Conservation (phyloP, 768 basidiomycete species). For the Lentinula lateritia region DNA sequence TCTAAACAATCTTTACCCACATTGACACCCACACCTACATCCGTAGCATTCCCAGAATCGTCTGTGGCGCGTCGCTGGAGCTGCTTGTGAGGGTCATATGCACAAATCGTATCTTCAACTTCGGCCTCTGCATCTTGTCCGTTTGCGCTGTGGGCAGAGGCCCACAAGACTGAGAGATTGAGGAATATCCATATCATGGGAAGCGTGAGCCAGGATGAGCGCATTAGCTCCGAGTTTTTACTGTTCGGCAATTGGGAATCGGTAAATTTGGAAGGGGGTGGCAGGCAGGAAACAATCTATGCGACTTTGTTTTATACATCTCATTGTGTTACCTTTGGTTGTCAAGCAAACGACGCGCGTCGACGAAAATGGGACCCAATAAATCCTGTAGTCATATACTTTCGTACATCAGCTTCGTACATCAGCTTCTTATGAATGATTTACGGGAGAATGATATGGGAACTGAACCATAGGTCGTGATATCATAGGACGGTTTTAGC, state of each 20-base stretch:
- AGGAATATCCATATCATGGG: conserved; percentile 5
- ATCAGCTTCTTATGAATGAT: no score
- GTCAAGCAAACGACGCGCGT: neutral
- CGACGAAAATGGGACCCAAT: neutral
- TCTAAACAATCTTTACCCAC: neutral
- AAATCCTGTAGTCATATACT: no score
- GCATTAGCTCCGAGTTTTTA: neutral
- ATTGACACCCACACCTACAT: conserved; percentile 6
- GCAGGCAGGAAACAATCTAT: no score
- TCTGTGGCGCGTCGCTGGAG: conserved; percentile 11
- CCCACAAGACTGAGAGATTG: neutral
- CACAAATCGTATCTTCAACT: conserved; percentile 9
- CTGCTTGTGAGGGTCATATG: conserved; percentile 9
- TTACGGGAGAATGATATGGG: no score
- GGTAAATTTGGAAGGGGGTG: neutral
- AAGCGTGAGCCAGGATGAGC: neutral
- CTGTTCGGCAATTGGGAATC: no score
- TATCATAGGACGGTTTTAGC: no score
- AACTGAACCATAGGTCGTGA: no score
- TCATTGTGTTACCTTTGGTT: neutral
- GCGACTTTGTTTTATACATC: neutral
- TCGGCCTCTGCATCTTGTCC: conserved; percentile 1
- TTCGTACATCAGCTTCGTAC: no score
- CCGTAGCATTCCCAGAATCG: conserved; percentile 2
- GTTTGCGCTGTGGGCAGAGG: conserved; percentile 3